Evolutionary conservation across 2,329 filamentous ascomycete species (phyloP), one percentile per base, ranked within the genome.

Genomic region (Colletotrichum sp.): DNA sequence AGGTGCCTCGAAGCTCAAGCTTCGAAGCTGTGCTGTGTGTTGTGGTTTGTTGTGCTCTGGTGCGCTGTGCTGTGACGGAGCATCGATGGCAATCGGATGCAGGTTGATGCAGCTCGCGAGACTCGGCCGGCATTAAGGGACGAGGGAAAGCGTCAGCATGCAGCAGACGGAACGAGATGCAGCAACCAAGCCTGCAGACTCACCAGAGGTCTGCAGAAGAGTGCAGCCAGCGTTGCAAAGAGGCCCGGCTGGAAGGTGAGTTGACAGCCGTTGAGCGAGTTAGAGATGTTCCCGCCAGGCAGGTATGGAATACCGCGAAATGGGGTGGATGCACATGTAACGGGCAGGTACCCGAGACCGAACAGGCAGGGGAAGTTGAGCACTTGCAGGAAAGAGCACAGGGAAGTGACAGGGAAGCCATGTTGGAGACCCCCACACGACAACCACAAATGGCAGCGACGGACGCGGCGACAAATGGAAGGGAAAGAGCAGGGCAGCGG

Each of bases 391-490:
- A 44, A 55, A 32, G 39, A 32, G 32, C 60, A 63, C 44, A 76
- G 44, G 65, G 73, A 69, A 57, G 55, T 15, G 24, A 49, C 34
- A 75, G 59, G 74, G 73, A 74, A 36, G 64, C 34, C 70, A 69
- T 69, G 72, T 34, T 72, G 26, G 74, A 59, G 59, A 69, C 71
- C 74, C 74, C 70, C 74, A 75, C 65, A 70, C 71, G 49, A 75
- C 44, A 59, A n/a, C 71, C 34, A 28, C 39, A 75, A 74, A 69
- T 70, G 49, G 28, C 55, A 76, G 57, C 49, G 32, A 60, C 72
- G 60, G n/a, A 60, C 36, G 70, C 39, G 64, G 57, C 39, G 34
- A 69, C 18, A 44, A 64, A 73, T n/a, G 66, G 55, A 62, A 57
- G 21, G 30, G 21, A 34, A 52, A 67, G 70, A 36, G 26, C 34